Evolutionary conservation across 441 rosid species (phyloP), one percentile per base, ranked within the genome.

Genomic region (Populus trichocarpa): DNA sequence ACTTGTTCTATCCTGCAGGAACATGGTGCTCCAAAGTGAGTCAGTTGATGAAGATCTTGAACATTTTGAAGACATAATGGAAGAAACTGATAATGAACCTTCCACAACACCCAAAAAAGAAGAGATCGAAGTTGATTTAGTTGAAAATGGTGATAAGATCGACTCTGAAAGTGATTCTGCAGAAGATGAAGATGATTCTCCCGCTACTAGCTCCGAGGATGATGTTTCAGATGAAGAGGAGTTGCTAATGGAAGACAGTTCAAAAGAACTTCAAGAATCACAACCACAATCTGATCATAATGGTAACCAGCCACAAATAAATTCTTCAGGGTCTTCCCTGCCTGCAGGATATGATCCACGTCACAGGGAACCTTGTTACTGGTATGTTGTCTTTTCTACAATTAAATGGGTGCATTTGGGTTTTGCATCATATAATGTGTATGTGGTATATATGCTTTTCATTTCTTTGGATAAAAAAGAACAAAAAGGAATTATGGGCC

Each of bases 301-400:
- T 50, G 76, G 12, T 25, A 71, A 71, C 20, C 88, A 82, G 78
- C 79, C 80, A 75, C 84, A 79, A 61, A 76, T 67, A 59, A 83
- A 85, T 46, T 68, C 83, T 59, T 75, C 79, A 13, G 75, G 65
- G 72, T 75, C 86, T 73, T 82, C 76, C 77, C 87, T 92, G 74
- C 97, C 98, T 33, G 99, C 92, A 79, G 98, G 99, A 59, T 96
- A 96, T 67, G 78, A 92, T 85, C 99, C 99, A 18, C 89, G 92
- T 20, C 97, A 90, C 82, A 88, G 99, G 84, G 99, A 94, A 73
- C 99, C 99, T 42, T 88, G 95, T 79, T 96, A 83, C 84, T 87
- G 99, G 99, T 94, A 86, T 38, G 68, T 42, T 66, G 13, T 69
- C n/a, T 66, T n/a, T 70, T 76, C 50, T 12, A 20, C 22, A 8